Evolutionary conservation across 805 yeast genomes (phyloP).

Genomic region (Kazachstania viticola): DNA sequence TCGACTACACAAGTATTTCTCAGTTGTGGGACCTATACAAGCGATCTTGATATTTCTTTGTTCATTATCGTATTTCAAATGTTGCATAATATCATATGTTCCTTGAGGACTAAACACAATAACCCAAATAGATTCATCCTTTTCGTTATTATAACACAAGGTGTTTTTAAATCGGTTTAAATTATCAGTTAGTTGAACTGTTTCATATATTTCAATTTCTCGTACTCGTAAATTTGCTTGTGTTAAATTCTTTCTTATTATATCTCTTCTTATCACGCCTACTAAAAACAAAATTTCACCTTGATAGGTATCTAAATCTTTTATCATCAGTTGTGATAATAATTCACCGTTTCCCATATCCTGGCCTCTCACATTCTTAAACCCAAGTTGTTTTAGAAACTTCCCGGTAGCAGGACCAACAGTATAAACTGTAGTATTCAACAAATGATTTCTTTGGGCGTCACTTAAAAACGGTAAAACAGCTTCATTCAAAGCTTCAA

Average conservation of each 20-base stretch:
- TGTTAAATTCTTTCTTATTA: conserved; percentile 53
- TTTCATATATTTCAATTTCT: conserved; percentile 62
- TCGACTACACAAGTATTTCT: conserved; percentile 40
- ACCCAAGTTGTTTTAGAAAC: conserved; percentile 51
- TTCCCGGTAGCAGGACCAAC: conserved; percentile 84
- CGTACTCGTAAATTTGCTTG: conserved; percentile 12
- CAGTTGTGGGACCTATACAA: conserved; percentile 89
- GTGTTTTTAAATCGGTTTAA: conserved; percentile 26
- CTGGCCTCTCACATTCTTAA: conserved; percentile 48
- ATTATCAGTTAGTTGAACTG: conserved; percentile 41
- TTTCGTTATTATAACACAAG: conserved; percentile 6
- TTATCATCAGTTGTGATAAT: conserved; percentile 51
- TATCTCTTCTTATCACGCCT: conserved; percentile 75
- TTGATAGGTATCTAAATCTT: conserved; percentile 15
- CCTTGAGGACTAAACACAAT: conserved; percentile 91
- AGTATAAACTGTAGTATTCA: conserved; percentile 54
- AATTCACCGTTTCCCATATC: conserved; percentile 73
- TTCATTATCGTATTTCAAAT: conserved; percentile 18
- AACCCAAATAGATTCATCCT: conserved; percentile 40
- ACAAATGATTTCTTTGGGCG: conserved; percentile 18
- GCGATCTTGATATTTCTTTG: conserved; percentile 40
- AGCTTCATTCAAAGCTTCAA: conserved; percentile 54
- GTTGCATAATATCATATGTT: conserved; percentile 47
- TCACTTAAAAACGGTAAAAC: conserved; percentile 22
- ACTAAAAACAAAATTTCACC: conserved; percentile 56